These are phyloP conservation scores for Populus trichocarpa DNA, from an alignment of 441 rosid genomes.

Conservation along the genomic window DNA sequence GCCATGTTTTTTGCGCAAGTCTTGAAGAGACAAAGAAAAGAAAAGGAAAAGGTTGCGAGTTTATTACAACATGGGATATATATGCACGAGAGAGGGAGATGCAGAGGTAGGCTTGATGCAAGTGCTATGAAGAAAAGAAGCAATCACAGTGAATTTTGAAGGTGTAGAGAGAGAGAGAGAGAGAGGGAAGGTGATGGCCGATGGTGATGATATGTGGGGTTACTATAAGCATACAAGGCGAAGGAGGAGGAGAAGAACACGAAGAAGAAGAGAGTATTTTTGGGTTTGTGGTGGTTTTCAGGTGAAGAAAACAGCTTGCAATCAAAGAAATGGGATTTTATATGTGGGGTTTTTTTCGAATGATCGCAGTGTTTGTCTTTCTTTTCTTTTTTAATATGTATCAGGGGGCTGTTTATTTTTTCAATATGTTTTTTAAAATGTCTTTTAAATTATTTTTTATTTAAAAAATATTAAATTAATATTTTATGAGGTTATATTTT, in stretches of 20 bases:
- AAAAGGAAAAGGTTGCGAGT: not conserved
- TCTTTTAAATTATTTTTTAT: too few species aligned
- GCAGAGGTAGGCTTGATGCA: not conserved
- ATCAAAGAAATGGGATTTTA: not conserved
- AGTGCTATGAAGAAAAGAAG: not conserved
- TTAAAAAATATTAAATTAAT: too few species aligned
- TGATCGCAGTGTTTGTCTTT: not conserved
- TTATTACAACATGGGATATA: conserved; percentile 13
- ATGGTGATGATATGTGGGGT: conserved; percentile 1
- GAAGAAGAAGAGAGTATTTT: not conserved
- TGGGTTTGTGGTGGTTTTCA: not conserved
- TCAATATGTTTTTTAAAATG: too few species aligned
- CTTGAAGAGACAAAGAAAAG: not conserved
- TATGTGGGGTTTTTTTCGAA: not conserved
- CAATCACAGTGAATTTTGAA: not conserved
- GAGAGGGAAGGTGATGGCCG: not conserved
- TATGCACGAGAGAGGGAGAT: not conserved
- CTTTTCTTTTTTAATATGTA: too few species aligned
- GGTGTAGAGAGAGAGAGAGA: not conserved
- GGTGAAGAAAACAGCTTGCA: not conserved
- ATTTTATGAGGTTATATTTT: too few species aligned
- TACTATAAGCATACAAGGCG: conserved; percentile 18
- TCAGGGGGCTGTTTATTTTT: too few species aligned
- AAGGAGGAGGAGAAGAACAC: not conserved
- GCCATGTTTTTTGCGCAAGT: conserved; percentile 49